Evolutionary conservation across 305 asterid species (phyloP).

Genomic region (Fraxinus latifolia): DNA sequence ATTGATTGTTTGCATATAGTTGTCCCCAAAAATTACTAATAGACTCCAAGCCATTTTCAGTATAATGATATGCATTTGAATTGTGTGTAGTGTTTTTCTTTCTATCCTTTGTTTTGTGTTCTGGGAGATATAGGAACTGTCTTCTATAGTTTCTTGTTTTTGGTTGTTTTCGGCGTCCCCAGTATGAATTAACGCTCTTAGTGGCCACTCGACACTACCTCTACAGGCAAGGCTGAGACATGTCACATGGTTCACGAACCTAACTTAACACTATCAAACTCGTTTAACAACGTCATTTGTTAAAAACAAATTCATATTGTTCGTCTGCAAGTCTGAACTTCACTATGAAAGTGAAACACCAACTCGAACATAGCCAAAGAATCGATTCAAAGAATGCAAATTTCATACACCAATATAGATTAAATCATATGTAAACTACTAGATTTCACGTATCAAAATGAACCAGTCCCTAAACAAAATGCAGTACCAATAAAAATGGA

Average conservation of each 20-base stretch:
- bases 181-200: not conserved
- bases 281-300: not conserved
- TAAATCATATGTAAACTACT: not conserved
- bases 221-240: not conserved
- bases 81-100: not conserved
- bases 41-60: not conserved
- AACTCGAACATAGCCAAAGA: not conserved
- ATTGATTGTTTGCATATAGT: not conserved
- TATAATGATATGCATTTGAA: not conserved
- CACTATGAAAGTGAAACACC: not conserved
- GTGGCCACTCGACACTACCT: not conserved
- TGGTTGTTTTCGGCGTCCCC: not conserved
- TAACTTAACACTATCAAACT: not conserved
- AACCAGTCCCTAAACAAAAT: not conserved
- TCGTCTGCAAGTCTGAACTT: not conserved
- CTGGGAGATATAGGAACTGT: not conserved
- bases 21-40: not conserved
- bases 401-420: not conserved
- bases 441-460: not conserved
- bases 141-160: not conserved
- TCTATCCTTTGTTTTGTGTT: not conserved
- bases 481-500: not conserved
- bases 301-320: not conserved
- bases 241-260: not conserved
- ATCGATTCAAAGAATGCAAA: not conserved